Conservation (phyloP, 441 rosid genomes). For the Erodium moschatum region DNA sequence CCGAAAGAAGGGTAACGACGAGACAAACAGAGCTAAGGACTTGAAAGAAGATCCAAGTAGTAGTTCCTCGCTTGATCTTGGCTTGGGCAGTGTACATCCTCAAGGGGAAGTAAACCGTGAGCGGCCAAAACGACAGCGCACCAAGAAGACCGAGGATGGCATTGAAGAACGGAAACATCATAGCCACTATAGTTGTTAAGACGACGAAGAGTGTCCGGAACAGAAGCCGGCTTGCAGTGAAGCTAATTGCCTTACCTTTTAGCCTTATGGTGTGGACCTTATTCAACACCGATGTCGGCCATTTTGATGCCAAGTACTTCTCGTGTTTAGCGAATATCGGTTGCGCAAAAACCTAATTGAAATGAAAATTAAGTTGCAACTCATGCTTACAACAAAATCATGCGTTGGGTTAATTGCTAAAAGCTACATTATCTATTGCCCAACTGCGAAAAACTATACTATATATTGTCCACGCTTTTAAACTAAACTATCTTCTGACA, state of each 20-base stretch:
- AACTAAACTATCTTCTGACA: no score
- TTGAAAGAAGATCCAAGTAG: constrained; percentile 23
- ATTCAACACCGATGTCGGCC: constrained; percentile 21
- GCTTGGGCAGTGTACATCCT: constrained; percentile 29
- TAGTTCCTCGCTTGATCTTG: constrained; percentile 22
- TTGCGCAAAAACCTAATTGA: constrained; percentile 27
- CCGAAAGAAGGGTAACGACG: constrained; percentile 21
- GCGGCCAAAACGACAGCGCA: constrained; percentile 30
- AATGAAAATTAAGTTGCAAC: not conserved
- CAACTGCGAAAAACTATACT: no score
- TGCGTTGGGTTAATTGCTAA: no score
- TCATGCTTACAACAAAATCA: not conserved
- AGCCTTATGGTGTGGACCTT: constrained; percentile 14
- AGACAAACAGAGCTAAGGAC: constrained; percentile 21
- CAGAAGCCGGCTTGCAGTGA: constrained; percentile 13
- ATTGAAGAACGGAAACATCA: constrained; percentile 34
- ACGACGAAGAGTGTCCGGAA: constrained; percentile 19
- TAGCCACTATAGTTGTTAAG: constrained; percentile 23
- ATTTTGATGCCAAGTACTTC: constrained; percentile 18
- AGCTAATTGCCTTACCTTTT: not conserved
- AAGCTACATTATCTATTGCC: no score
- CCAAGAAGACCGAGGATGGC: constrained; percentile 28
- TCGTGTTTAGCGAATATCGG: constrained; percentile 27
- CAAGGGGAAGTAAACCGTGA: constrained; percentile 25
- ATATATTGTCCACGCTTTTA: no score